Evolutionary conservation across 768 basidiomycete genomes (phyloP), one percentile per base, ranked within the genome.

Genomic region (Mycena rebaudengoi): DNA sequence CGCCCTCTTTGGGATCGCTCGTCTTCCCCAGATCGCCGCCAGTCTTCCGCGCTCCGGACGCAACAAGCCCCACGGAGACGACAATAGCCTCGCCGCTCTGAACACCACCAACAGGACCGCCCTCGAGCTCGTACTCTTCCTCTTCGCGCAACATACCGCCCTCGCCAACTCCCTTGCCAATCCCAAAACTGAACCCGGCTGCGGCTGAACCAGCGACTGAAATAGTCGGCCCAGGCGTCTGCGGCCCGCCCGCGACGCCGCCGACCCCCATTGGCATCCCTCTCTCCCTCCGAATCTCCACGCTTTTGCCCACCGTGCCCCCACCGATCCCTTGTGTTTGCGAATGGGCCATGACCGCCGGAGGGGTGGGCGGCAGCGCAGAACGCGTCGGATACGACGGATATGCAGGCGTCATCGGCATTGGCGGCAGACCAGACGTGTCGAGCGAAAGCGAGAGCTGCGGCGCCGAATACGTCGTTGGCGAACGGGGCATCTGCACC

Each of bases 281-380:
- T 18, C 86, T 80, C 67, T 88, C 86, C n/a, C 91, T 82, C 43
- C 85, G 81, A 39, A 91, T 85, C 69, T 94, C 93, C 26, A 92
- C 78, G 68, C 85, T 67, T 37, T 54, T 41, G 49, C 66, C 66
- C 13, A 57, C 86, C 4, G 85, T 82, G 1, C 89, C 85, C 7
- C 83, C 79, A 39, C 82, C 80, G 51, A 78, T 79, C 21, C 78
- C 80, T 51, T 84, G 85, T 3, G 82, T 80, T 18, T 23, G 83
- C 76, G 25, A 91, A 70, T 4, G 90, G 86, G 6, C 83, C 80
- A 70, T 88, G 85, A 30, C 66, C n/a, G 85, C 83, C 62, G 84
- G 78, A 2, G 90, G 88, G 10, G 82, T 84, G 0, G 84, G 83
- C 10, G 86, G 79, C 1, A 81, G 64, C 20, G 84, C 78, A 7